Evolutionary conservation across 164 flowering plant genomes (phyloP).

Genomic region (Litsea cubeba): DNA sequence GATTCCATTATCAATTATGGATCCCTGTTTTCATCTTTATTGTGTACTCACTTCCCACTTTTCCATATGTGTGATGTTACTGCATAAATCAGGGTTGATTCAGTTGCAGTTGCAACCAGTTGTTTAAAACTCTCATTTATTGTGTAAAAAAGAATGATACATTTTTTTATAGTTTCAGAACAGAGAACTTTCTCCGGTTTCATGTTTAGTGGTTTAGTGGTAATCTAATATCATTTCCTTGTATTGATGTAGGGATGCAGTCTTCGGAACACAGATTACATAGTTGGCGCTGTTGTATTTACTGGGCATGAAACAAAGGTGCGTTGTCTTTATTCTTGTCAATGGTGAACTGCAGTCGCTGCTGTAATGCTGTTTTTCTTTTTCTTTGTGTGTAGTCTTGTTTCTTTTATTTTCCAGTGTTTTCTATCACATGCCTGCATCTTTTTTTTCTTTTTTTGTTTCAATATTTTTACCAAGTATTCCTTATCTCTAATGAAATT

Average conservation of each 20-base stretch:
- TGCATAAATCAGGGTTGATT: too few relatives aligned
- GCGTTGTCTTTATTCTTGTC: not conserved
- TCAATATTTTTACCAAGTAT: not conserved
- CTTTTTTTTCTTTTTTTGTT: not conserved
- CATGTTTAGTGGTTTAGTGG: conserved; percentile 7
- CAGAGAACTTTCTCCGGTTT: not conserved
- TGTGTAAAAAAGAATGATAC: not conserved
- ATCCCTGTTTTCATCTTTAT: too few relatives aligned
- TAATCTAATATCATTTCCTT: not conserved
- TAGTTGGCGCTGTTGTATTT: conserved; percentile 82
- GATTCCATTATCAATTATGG: too few relatives aligned
- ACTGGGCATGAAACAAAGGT: conserved; percentile 99
- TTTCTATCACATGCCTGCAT: not conserved
- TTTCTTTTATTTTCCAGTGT: not conserved
- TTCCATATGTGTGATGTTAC: too few relatives aligned
- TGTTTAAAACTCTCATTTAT: too few relatives aligned
- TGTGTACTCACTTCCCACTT: too few relatives aligned
- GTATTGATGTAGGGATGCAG: conserved; percentile 70
- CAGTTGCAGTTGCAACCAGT: too few relatives aligned
- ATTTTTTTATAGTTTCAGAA: not conserved
- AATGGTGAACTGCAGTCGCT: too few relatives aligned
- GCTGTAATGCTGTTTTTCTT: not conserved
- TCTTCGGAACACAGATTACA: conserved; percentile 85
- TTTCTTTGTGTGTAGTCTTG: conserved; percentile 4
- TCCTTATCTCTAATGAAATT: not conserved